Base-by-base conservation (phyloP, 257 asterid species). In the Leptodermis oblonga region DNA sequence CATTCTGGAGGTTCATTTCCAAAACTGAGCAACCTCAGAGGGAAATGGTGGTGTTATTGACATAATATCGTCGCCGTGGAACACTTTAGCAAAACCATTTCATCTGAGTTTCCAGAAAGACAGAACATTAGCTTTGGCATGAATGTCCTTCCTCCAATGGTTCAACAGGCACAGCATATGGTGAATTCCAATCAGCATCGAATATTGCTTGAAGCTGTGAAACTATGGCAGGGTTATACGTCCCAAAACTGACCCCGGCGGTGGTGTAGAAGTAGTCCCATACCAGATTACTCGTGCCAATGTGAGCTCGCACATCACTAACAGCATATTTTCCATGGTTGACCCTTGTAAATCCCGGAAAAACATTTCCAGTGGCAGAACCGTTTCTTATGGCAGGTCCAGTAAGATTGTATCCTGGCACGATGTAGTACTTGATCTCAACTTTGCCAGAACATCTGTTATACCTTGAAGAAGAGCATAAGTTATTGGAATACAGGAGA, bases 241-340 rank as follows among this genome's bases (percentile, higher is more conserved):
- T 91, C 75, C 96, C 96, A 56, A 91, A 89, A 79, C 97, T 86
- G 58, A 89, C 85, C 37, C 96, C 96, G 14, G 96, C 86, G 0
- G 92, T 86, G 5, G 86, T 25, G 46, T 87, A 89, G 76, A 91
- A 91, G 82, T 88, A 89, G 72, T 91, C 97, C 96, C 96, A 87
- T 10, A 88, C 62, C n/a, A 91, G 85, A 77, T 91, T 91, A 54
- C 95, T 91, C 51, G 97, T 91, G 72, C 96, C 86, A 26, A 91
- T 82, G 65, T 91, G 96, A 43, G 93, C 96, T 62, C 93, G 82
- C 46, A 79, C 79, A 62, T 88, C 86, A 63, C 93, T 91, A 39
- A 87, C 97, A 20, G 90, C 93, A 58, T 91, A 91, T 78, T 91
- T 91, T 51, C 93, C 96, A 61, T 88, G 96, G 83, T 91, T 88